Evolutionary conservation across 2,329 filamentous ascomycete genomes (phyloP).

Genomic region (Arthroderma sp.): DNA sequence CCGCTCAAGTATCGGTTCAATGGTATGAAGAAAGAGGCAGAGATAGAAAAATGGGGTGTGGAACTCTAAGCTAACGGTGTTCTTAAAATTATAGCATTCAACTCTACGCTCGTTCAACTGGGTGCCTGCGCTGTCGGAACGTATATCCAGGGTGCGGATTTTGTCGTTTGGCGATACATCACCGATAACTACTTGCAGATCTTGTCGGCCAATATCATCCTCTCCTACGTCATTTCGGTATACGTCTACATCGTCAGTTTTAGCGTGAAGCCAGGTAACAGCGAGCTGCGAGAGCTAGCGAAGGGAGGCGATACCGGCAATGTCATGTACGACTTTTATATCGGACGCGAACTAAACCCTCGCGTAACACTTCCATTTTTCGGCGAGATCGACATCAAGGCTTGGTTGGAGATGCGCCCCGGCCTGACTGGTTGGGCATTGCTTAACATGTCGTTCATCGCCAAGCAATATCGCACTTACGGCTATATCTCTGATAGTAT

Average conservation of each 20-base stretch:
- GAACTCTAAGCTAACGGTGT: too few species aligned
- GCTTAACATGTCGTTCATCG: conserved; percentile 70
- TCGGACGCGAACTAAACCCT: conserved; percentile 88
- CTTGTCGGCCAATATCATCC: conserved; percentile 66
- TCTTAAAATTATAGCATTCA: conserved; percentile 45
- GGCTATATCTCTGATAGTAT: conserved; percentile 80
- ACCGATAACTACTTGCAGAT: conserved; percentile 82
- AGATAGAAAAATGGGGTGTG: too few species aligned
- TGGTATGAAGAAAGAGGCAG: conserved; percentile 32
- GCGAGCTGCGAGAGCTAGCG: conserved; percentile 62
- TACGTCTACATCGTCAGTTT: conserved; percentile 79
- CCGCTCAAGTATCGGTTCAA: conserved; percentile 69
- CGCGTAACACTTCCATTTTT: conserved; percentile 59
- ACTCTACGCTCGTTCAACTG: conserved; percentile 61
- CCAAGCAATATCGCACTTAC: conserved; percentile 75
- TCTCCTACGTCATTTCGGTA: conserved; percentile 57
- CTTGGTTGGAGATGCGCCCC: conserved; percentile 80
- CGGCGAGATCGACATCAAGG: conserved; percentile 73
- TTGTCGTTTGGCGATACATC: conserved; percentile 83
- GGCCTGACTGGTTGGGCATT: conserved; percentile 83
- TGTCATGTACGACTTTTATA: conserved; percentile 88
- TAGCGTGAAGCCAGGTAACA: conserved; percentile 49
- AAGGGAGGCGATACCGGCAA: conserved; percentile 73
- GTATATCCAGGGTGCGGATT: conserved; percentile 61
- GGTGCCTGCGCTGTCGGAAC: conserved; percentile 63